Evolutionary conservation across 306 rosid species (phyloP).

Genomic region (Nissolia schottii): DNA sequence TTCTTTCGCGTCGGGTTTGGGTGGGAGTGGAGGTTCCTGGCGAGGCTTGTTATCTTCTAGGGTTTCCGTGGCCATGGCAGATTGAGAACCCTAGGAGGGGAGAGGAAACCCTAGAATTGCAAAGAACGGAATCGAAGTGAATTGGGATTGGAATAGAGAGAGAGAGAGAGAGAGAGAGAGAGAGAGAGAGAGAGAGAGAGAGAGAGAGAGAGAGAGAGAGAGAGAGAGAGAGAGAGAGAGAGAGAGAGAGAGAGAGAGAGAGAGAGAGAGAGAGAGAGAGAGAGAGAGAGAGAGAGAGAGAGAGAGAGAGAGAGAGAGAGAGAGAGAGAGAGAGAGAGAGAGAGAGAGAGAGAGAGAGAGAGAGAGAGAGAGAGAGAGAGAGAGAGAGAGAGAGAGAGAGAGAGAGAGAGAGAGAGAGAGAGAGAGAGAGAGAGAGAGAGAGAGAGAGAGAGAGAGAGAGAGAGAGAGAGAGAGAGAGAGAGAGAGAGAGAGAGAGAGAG

Average conservation of each 20-base stretch:
- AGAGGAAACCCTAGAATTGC: constrained; percentile 39
- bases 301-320: not conserved
- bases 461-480: not conserved
- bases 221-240: not conserved
- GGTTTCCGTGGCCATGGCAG: constrained; percentile 67
- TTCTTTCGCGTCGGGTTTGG: not conserved
- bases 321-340: not conserved
- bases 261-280: not conserved
- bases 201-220: not conserved
- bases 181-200: not conserved
- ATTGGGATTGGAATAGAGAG: not conserved
- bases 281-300: not conserved
- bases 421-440: not conserved
- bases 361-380: not conserved
- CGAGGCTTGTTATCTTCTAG: constrained; percentile 55
- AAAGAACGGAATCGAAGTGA: not conserved
- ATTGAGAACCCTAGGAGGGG: constrained; percentile 31
- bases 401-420: not conserved
- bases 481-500: not conserved
- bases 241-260: not conserved
- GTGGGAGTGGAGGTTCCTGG: not conserved
- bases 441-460: not conserved
- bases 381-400: not conserved
- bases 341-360: not conserved
- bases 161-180: not conserved